A percentile compares a stretch with the other conserved stretches of the same genome.
phyloP scores from a whole-genome alignment of 2,329 filamentous ascomycete species.

The Talaromyces pinophilus region DNA sequence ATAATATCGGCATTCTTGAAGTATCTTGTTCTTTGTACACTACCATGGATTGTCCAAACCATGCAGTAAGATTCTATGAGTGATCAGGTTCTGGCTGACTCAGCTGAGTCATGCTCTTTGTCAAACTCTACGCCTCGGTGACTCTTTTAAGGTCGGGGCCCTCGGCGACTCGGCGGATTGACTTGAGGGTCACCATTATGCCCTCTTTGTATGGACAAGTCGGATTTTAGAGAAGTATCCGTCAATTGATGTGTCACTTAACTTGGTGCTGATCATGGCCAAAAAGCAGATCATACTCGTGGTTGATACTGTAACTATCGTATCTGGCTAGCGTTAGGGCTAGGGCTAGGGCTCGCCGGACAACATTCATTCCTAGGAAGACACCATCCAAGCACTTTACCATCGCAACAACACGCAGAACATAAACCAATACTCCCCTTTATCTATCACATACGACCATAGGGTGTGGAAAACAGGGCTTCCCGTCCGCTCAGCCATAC shows the following conservation, averaged over 20 bases:
- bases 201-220: background rate
- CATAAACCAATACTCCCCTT: background rate
- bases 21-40: background rate
- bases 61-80: background rate
- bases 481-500: conserved; percentile 12
- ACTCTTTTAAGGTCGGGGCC: background rate
- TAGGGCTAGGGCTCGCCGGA: background rate
- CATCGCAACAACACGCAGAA: background rate
- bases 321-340: background rate
- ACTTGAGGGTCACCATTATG: background rate
- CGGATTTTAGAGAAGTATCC: background rate
- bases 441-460: background rate
- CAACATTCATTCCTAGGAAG: background rate
- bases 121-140: background rate
- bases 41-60: background rate
- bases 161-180: background rate
- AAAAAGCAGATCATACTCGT: background rate
- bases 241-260: background rate
- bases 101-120: conserved; percentile 6
- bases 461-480: conserved; percentile 13
- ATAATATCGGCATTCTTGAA: background rate
- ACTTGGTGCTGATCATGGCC: background rate
- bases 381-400: background rate
- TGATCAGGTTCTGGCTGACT: background rate
- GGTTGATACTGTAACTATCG: background rate